phyloP scores from a whole-genome alignment of 2,329 filamentous ascomycete species.

The Pseudogymnoascus sp. region DNA sequence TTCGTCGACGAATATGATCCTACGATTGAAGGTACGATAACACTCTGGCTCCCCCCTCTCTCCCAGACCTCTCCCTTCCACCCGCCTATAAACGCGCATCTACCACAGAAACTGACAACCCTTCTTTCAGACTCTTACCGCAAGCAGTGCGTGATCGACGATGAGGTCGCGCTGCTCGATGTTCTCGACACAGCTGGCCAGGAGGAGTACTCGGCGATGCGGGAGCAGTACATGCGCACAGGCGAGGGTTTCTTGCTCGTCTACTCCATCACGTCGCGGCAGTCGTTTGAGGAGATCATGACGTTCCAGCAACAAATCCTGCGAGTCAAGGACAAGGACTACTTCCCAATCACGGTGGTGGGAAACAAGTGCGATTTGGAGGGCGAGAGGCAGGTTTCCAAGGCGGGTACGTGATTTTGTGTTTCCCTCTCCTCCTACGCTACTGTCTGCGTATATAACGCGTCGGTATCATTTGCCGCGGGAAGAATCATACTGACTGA shows the following conservation, averaged over 20 bases:
- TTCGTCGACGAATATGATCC: conserved; percentile 99
- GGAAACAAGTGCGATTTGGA: conserved; percentile 99
- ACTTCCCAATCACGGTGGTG: conserved; percentile 98
- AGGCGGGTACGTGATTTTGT: conserved; percentile 61
- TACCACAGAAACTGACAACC: background rate
- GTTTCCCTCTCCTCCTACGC: conserved; percentile 18
- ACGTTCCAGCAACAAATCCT: conserved; percentile 99
- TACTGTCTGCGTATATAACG: background rate
- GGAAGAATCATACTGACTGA: conserved; percentile 12
- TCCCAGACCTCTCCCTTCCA: background rate
- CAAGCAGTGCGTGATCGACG: conserved; percentile 98
- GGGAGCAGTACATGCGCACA: conserved; percentile 99
- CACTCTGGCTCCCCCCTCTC: conserved; percentile 11
- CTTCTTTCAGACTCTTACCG: conserved; percentile 78
- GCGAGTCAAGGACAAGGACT: conserved; percentile 98
- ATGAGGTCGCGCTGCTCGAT: conserved; percentile 94
- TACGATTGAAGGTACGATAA: conserved; percentile 82
- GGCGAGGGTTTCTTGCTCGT: conserved; percentile 96
- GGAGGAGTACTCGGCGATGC: conserved; percentile 98
- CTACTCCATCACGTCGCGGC: conserved; percentile 95
- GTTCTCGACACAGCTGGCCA: conserved; percentile 97
- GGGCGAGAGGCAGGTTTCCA: conserved; percentile 79
- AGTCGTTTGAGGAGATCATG: conserved; percentile 97
- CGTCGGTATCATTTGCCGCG: background rate
- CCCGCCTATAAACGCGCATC: background rate